phyloP scores from a whole-genome alignment of 73 alveolate genomes.

The Halteria grandinella region DNA sequence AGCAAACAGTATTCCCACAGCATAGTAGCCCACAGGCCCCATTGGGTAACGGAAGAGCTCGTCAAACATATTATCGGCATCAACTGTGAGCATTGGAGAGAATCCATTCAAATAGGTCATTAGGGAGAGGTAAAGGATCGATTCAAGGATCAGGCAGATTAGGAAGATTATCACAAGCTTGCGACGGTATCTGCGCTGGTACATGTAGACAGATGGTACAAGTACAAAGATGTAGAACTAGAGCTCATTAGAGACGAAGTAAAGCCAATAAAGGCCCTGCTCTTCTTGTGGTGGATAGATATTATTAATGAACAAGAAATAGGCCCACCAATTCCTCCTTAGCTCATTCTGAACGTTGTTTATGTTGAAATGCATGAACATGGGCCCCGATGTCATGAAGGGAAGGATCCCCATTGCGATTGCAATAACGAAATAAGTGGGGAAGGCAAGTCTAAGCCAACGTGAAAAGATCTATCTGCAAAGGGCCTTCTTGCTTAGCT shows the following conservation, averaged over 20 bases:
- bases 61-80: slow-evolving; percentile 9
- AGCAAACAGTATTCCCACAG: slow-evolving; percentile 22
- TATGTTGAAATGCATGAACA: slow-evolving; percentile 3
- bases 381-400: slow-evolving; percentile 24
- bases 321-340: slow-evolving; percentile 23
- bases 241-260: slow-evolving; percentile 40
- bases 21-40: slow-evolving; percentile 39
- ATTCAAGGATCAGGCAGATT: neutral
- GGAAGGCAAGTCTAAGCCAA: slow-evolving; percentile 52
- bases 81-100: neutral
- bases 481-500: neutral
- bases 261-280: slow-evolving; percentile 41
- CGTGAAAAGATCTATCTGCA: slow-evolving; percentile 14
- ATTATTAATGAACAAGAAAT: slow-evolving; percentile 11
- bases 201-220: slow-evolving; percentile 21
- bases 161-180: neutral
- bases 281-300: slow-evolving; percentile 9
- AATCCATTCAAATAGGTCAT: neutral
- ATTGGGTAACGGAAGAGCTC: slow-evolving; percentile 21
- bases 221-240: slow-evolving; percentile 11
- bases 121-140: slow-evolving; percentile 5
- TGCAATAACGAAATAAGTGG: slow-evolving; percentile 10
- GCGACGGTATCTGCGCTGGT: neutral
- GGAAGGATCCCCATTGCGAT: slow-evolving; percentile 1
- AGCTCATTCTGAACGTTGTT: neutral